These are phyloP conservation scores for Ophiostoma angusticollis DNA, from an alignment of 2,329 filamentous ascomycete species.

Conservation along the genomic window DNA sequence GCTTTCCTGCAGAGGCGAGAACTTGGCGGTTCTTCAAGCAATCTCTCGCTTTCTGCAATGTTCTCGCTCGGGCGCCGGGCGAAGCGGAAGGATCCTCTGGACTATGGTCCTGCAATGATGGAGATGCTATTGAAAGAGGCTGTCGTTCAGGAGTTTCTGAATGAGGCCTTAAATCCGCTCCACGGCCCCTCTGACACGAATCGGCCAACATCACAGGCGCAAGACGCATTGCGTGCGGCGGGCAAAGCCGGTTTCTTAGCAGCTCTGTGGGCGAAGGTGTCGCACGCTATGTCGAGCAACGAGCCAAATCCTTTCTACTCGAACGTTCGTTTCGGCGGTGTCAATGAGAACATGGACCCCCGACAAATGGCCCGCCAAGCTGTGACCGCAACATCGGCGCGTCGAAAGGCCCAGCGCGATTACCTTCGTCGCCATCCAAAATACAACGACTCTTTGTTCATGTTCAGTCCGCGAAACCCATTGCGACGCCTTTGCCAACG, in stretches of 20 bases:
- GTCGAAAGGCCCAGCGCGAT: constrained; percentile 79
- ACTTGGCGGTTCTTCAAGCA: constrained; percentile 57
- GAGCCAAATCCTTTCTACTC: constrained; percentile 96
- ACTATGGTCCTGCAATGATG: constrained; percentile 81
- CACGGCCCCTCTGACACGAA: constrained; percentile 25
- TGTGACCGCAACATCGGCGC: constrained; percentile 66
- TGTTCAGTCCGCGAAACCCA: constrained; percentile 68
- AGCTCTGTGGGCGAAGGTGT: constrained; percentile 47
- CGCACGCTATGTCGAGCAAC: constrained; percentile 42
- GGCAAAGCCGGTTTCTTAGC: constrained; percentile 47
- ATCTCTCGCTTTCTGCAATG: constrained; percentile 62
- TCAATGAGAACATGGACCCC: constrained; percentile 70
- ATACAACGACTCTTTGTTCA: constrained; percentile 85
- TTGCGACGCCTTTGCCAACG: constrained; percentile 74
- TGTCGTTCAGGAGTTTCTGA: constrained; percentile 86
- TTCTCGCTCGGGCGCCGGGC: constrained; percentile 49
- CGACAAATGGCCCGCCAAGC: constrained; percentile 83
- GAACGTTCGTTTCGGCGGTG: constrained; percentile 52
- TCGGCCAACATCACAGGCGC: constrained; percentile 23
- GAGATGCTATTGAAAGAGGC: constrained; percentile 96
- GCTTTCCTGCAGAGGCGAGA: constrained; percentile 89
- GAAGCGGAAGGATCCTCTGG: constrained; percentile 65
- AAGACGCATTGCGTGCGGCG: constrained; percentile 17
- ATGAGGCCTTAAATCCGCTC: constrained; percentile 48
- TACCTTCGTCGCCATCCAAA: constrained; percentile 76